Evolutionary conservation across 75 land plant genomes (phyloP).

Genomic region (Larix kaempferi): DNA sequence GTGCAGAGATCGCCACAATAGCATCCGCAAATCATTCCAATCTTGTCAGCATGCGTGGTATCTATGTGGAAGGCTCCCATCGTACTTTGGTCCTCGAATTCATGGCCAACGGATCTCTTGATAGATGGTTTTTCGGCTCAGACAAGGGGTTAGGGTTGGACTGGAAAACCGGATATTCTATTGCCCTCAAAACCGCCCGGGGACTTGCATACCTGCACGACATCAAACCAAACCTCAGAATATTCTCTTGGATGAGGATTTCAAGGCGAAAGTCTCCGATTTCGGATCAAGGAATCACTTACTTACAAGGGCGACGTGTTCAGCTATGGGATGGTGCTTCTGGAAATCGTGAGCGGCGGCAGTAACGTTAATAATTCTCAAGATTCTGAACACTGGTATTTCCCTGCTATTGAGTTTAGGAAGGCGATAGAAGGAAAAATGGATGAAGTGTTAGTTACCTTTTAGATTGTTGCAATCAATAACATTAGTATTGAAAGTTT

Average conservation of each 20-base stretch:
- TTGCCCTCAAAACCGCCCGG: slow-evolving; percentile 58
- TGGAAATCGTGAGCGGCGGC: slow-evolving; percentile 13
- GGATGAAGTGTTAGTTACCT: slow-evolving; percentile 55
- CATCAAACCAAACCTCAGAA: slow-evolving; percentile 57
- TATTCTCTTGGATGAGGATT: slow-evolving; percentile 59
- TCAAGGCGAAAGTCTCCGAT: slow-evolving; percentile 50
- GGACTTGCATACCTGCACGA: slow-evolving; percentile 65
- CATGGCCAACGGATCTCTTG: slow-evolving; percentile 56
- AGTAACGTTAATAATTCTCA: not conserved
- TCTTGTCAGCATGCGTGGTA: slow-evolving; percentile 65
- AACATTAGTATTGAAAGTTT: no score
- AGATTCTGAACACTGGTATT: slow-evolving; percentile 12
- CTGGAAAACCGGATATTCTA: slow-evolving; percentile 39
- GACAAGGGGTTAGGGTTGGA: slow-evolving; percentile 16
- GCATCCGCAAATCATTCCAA: slow-evolving; percentile 69
- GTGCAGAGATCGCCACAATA: slow-evolving; percentile 59
- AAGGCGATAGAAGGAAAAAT: slow-evolving; percentile 46
- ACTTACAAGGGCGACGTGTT: slow-evolving; percentile 26
- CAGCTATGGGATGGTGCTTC: slow-evolving; percentile 24
- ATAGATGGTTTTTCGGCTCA: slow-evolving; percentile 48
- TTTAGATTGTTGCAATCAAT: no score
- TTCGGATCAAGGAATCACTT: slow-evolving; percentile 52
- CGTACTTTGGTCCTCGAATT: slow-evolving; percentile 53
- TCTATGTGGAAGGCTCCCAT: slow-evolving; percentile 34
- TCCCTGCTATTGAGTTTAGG: slow-evolving; percentile 41